phyloP scores from a whole-genome alignment of 208 protist species.

The Trypanosoma melophagium region DNA sequence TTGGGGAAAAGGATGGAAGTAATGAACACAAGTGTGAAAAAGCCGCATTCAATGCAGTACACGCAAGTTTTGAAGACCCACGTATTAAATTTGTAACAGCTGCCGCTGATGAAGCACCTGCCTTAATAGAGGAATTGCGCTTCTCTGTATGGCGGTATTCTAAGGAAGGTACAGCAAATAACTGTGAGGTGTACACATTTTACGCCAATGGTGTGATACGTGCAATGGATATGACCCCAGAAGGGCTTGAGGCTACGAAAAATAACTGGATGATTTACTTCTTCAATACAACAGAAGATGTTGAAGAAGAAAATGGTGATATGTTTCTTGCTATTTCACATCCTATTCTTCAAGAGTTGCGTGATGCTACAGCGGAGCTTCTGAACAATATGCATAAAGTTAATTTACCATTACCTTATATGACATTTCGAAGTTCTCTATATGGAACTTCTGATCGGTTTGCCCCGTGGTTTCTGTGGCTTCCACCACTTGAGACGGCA shows the following conservation, averaged over 20 bases:
- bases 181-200: conserved; percentile 30
- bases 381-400: background rate
- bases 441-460: background rate
- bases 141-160: conserved; percentile 19
- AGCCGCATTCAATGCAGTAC: conserved; percentile 5
- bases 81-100: conserved; percentile 12
- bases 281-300: background rate
- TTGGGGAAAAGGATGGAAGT: background rate
- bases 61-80: background rate
- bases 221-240: conserved; percentile 3
- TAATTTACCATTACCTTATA: background rate
- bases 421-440: conserved; percentile 9
- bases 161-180: background rate
- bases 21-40: conserved; percentile 1
- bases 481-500: conserved; percentile 18
- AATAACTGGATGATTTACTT: conserved; percentile 11
- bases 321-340: background rate
- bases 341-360: background rate
- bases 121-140: conserved; percentile 19
- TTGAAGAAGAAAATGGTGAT: background rate
- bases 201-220: conserved; percentile 12
- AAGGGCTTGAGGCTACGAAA: conserved; percentile 9
- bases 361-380: background rate
- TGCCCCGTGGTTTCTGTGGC: conserved; percentile 29
- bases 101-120: background rate